phyloP scores from a whole-genome alignment of 805 yeast species.

The Lipomyces yamanashiensis region DNA sequence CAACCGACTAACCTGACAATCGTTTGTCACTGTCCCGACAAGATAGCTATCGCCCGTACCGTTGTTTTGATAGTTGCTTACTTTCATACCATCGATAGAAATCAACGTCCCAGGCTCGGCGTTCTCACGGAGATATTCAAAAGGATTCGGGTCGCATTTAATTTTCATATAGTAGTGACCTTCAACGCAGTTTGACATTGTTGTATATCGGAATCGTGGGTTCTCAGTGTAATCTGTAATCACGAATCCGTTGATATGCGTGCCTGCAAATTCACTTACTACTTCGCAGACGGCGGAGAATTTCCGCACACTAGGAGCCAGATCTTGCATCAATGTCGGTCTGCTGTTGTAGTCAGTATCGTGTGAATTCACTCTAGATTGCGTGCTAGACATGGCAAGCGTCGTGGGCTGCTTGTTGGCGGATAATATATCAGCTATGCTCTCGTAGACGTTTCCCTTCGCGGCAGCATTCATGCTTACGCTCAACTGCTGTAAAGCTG shows the following conservation, averaged over 20 bases:
- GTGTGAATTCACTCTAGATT: neutral
- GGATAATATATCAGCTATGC: neutral
- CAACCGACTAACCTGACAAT: no score
- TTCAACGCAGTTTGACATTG: neutral
- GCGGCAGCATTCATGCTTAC: neutral
- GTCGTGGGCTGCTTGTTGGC: neutral
- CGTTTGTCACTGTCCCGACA: no score
- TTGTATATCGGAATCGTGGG: neutral
- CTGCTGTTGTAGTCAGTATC: no score
- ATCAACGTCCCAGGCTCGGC: neutral
- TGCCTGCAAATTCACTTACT: neutral
- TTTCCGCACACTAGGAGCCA: neutral
- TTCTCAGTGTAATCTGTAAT: conserved; percentile 10
- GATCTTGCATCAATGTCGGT: neutral
- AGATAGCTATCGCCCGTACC: no score
- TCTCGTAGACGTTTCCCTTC: neutral
- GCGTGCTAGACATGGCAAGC: neutral
- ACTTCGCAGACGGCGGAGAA: neutral
- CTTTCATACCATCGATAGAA: neutral
- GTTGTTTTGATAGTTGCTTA: neutral
- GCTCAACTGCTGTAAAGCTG: neutral
- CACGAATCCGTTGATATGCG: neutral
- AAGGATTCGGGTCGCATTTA: neutral
- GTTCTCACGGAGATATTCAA: neutral
- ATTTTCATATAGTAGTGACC: conserved; percentile 6